A percentile compares a stretch with the other conserved stretches of the same genome.
These are phyloP conservation scores for Candida sithepensis DNA, from an alignment of 805 yeast species.

Conservation along the genomic window DNA sequence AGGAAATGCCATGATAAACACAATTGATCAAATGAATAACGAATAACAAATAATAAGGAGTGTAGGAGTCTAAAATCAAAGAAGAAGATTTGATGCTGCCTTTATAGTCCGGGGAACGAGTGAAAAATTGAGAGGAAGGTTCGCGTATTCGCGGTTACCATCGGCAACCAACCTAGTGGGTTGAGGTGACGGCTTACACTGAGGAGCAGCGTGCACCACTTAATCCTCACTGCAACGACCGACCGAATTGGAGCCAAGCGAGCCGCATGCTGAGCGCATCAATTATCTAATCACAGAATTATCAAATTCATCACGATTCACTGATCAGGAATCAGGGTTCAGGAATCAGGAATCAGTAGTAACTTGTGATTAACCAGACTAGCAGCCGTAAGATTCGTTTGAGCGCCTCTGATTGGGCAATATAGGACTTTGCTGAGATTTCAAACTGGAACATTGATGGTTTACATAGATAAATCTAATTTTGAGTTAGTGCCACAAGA, in stretches of 20 bases:
- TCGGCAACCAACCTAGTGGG: too few species aligned
- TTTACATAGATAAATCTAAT: background rate
- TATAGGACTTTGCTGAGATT: too few species aligned
- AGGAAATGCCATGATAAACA: background rate
- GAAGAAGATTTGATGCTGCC: background rate
- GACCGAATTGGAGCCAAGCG: too few species aligned
- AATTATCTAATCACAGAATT: too few species aligned
- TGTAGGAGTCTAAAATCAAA: background rate
- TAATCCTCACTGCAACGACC: too few species aligned
- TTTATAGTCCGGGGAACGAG: background rate
- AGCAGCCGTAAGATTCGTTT: too few species aligned
- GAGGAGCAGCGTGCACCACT: too few species aligned
- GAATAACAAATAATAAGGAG: background rate
- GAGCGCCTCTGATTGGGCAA: too few species aligned
- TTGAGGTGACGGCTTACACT: too few species aligned
- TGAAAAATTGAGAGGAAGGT: background rate
- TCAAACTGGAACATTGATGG: too few species aligned
- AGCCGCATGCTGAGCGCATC: too few species aligned
- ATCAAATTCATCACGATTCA: too few species aligned
- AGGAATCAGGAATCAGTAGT: background rate
- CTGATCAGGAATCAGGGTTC: background rate
- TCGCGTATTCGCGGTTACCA: background rate
- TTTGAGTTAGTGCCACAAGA: constrained; percentile 10
- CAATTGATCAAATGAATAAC: background rate
- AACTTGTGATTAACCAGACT: background rate